Base-by-base conservation (phyloP, 352 stramenopile species). In the Saprolegnia parasitica region DNA sequence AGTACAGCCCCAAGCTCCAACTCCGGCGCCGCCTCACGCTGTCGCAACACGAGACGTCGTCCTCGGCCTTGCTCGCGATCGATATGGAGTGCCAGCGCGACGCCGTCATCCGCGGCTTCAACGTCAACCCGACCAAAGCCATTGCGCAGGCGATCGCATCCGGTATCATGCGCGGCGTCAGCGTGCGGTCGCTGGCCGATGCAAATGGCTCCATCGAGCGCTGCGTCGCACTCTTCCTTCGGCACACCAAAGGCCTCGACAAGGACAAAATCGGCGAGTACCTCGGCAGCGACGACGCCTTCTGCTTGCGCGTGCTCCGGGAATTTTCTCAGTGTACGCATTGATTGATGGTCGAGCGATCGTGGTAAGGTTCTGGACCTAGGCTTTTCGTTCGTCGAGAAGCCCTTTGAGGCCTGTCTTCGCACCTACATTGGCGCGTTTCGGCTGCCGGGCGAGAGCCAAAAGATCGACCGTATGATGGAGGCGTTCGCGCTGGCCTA, bases 381-480 rank as follows among this genome's bases (percentile, higher is more conserved):
- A 37, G 92, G 97, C 71, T 98, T 99, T 68, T 85, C 98, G 70
- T 99, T 99, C 76, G 76, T 76, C 9, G 86, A 87, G 15, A 76
- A 90, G 15, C 72, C 79, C 1, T 70, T 99, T 72, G 92, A 98
- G 67, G 81, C 95, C 24, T 90, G 91, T 5, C 68, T 99, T 42
- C 87, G 96, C 26, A 80, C 88, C 45, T 99, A 98, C 67, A 80
- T 99, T 35, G 84, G 81, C 1, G 89, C 87, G 45, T 99, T 99
- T 74, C 87, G 96, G 39, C 77, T 99, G 32, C 98, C 98, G 1
- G 97, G 97, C 9, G 97, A 99, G 78, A 96, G 96, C 0, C 97
- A 99, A 76, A 98, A 97, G 73, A 99, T 99, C 61, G 97, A 99
- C 75, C 86, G 96, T 24, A 90, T 99, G 75, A 98, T 98, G 94